phyloP scores from a whole-genome alignment of 2,329 filamentous ascomycete species.

The Microcera coccophila region DNA sequence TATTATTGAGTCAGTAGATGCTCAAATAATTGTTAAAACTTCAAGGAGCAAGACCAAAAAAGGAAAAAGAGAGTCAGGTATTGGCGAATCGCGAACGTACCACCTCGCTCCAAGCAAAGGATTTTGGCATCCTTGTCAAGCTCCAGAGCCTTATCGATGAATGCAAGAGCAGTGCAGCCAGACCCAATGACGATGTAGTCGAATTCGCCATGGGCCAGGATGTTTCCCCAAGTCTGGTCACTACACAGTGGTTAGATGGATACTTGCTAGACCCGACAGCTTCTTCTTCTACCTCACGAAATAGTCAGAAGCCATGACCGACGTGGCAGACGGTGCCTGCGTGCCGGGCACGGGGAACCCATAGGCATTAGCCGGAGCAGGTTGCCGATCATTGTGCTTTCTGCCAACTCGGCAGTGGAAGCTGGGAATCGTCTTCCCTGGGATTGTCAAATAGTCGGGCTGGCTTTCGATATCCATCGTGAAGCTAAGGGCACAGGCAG shows the following conservation, averaged over 20 bases:
- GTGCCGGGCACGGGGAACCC: neutral
- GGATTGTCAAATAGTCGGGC: neutral
- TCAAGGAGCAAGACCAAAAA: too few species aligned
- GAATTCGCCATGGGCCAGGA: neutral
- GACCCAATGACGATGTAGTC: neutral
- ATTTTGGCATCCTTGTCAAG: neutral
- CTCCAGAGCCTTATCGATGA: neutral
- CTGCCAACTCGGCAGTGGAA: neutral
- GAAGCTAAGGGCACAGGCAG: neutral
- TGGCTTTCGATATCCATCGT: neutral
- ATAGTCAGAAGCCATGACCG: neutral
- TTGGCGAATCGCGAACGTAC: too few species aligned
- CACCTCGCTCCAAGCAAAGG: neutral
- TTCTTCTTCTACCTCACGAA: neutral
- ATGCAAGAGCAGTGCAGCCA: neutral
- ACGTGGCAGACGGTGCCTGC: neutral
- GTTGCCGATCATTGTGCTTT: neutral
- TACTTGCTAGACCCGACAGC: neutral
- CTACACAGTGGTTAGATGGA: neutral
- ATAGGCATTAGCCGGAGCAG: neutral
- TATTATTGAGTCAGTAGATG: neutral
- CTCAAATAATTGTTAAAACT: neutral
- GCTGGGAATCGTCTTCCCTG: neutral
- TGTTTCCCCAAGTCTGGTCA: neutral
- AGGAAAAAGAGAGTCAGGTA: too few species aligned